Evolutionary conservation across 176 grass and related monocot species (phyloP), one percentile per base, ranked within the genome.

Genomic region (Eleusine indica): DNA sequence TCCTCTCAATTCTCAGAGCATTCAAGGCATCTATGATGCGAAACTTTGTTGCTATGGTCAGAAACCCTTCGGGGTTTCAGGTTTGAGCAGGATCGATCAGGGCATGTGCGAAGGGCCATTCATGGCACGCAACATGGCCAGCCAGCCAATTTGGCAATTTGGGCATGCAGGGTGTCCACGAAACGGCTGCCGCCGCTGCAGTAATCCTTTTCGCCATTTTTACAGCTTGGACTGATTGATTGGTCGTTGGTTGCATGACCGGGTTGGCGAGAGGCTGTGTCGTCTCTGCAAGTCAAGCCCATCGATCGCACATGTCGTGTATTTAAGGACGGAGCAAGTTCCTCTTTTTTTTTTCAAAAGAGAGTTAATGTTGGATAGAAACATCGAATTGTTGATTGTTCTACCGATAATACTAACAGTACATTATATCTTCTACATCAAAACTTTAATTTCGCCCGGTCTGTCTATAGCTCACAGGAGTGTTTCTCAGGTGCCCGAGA

Each of bases 291-390:
- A 89, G 73, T 82, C 79, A 82, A 90, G 79, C 21, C 58, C 28
- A 52, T 86, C 88, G 82, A 43, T 43, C 51, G 14, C 88, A 86
- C 83, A 74, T 82, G 88, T 28, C 48, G 21, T 86, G 74, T 73
- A 60, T 86, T 82, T 81, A 67, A 73, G 72, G 46, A 44, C 11
- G 17, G 32, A 10, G 28, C 19, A 19, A 16, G 51, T 54, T 70
- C 17, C 15, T 11, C 3, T 13, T 14, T 3, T 52, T 25, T 29
- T 40, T 42, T 65, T 15, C 13, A 9, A 66, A 66, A 37, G 13
- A 37, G 17, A 64, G 11, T 17, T 46, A 16, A 25, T 64, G 74
- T 11, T 14, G 1, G 11, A 64, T 30, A 64, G 25, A 64, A 64
- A 64, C 61, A 30, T 64, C 25, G 11, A 14, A 64, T 30, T 14